phyloP scores from a whole-genome alignment of 78 protist species.

The Chrysochromulina parva region DNA sequence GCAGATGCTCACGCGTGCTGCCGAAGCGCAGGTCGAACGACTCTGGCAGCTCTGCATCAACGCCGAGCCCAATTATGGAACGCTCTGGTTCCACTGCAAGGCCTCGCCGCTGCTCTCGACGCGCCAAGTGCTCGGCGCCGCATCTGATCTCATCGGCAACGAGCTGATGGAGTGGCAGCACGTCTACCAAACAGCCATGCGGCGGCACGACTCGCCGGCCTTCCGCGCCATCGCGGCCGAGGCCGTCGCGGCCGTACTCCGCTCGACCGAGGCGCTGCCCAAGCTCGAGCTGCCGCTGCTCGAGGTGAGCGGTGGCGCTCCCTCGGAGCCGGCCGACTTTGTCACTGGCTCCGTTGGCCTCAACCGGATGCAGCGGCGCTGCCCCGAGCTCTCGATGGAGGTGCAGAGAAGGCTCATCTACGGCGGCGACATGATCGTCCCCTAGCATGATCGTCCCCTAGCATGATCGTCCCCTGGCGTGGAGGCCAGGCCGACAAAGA shows the following conservation, averaged over 20 bases:
- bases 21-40: conserved; percentile 54
- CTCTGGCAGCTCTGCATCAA: conserved; percentile 69
- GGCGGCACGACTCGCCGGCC: neutral
- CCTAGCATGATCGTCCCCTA: neutral
- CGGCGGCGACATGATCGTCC: conserved; percentile 26
- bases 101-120: conserved; percentile 19
- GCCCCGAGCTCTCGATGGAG: neutral
- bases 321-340: neutral
- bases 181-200: neutral
- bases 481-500: too few species aligned
- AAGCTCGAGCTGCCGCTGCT: neutral
- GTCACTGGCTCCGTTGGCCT: neutral
- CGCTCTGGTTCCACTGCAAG: conserved; percentile 88
- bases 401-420: neutral
- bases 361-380: conserved; percentile 6
- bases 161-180: neutral
- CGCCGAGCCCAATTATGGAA: conserved; percentile 93
- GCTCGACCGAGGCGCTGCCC: neutral
- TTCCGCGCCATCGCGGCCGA: neutral
- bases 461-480: too few species aligned
- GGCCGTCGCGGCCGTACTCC: neutral
- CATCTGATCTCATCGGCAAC: neutral
- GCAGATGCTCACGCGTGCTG: conserved; percentile 67
- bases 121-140: conserved; percentile 23
- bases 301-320: neutral